Evolutionary conservation across 2,329 filamentous ascomycete species (phyloP).

Genomic region (Xylaria digitata): DNA sequence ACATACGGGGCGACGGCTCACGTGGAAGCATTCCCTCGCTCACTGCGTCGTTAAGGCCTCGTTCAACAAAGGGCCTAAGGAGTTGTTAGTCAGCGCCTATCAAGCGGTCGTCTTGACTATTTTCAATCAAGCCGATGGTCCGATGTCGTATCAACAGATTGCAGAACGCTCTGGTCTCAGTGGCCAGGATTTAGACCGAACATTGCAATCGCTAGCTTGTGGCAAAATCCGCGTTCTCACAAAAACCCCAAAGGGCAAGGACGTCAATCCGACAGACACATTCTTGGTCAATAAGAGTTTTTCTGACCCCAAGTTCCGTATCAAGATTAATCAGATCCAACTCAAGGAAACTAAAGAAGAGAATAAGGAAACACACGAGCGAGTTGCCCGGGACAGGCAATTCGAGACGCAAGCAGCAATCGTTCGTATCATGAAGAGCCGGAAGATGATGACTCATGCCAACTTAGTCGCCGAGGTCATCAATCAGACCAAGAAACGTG

Average conservation of each 20-base stretch:
- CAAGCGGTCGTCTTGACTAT: constrained; percentile 91
- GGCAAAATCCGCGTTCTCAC: constrained; percentile 85
- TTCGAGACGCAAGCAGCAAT: constrained; percentile 98
- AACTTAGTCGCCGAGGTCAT: constrained; percentile 94
- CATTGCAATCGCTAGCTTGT: constrained; percentile 93
- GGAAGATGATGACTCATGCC: constrained; percentile 87
- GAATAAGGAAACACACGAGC: constrained; percentile 92
- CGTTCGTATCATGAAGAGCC: constrained; percentile 95
- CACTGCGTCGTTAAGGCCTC: constrained; percentile 86
- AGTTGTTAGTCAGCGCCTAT: constrained; percentile 89
- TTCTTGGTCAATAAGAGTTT: constrained; percentile 87
- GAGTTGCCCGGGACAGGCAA: constrained; percentile 87
- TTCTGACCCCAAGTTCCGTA: constrained; percentile 81
- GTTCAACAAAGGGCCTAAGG: constrained; percentile 84
- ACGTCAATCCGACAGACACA: constrained; percentile 81
- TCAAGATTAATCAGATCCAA: constrained; percentile 99
- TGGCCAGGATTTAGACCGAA: constrained; percentile 84
- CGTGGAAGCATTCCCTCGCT: constrained; percentile 93
- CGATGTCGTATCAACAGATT: constrained; percentile 81
- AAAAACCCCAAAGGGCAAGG: constrained; percentile 86
- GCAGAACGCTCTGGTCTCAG: constrained; percentile 78
- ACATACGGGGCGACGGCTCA: constrained; percentile 85
- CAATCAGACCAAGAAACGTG: constrained; percentile 85
- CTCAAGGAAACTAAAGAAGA: constrained; percentile 95
- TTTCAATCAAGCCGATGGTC: constrained; percentile 78